Evolutionary conservation across 2,329 filamentous ascomycete species (phyloP), one percentile per base, ranked within the genome.

Genomic region (Venturia oleaginea): DNA sequence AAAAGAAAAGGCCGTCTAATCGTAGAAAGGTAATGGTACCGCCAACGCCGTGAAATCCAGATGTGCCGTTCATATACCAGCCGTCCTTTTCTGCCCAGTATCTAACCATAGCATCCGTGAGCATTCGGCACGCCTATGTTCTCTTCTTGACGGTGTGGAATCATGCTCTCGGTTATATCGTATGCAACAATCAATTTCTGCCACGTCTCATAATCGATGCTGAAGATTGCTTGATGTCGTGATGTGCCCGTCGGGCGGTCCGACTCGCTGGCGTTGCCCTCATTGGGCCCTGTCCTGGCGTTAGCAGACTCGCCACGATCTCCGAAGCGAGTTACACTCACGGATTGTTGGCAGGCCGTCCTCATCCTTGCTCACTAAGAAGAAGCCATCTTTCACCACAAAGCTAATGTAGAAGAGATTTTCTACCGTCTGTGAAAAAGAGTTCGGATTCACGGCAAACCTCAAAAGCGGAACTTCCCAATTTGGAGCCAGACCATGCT

Each of bases 371-470:
- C 84, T 80, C n/a, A 99, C 81, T 40, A 85, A 85, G 6, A 92
- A 84, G 66, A 84, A 85, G 13, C 92, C 92, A 76, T 99, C 94
- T 65, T 90, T 86, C 66, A 97, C 91, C 66, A 99, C 78, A 72
- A 99, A 99, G 73, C 91, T 95, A 69, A 96, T 85, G 73, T 97
- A 97, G 75, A 99, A 99, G 70, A 99, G 81, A 70, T 99, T 99
- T 74, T 99, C 94, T 7, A 99, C 87, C 0, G 92, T 96, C 75
- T 99, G 94, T 0, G 91, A 91, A 71, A 97, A 99, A 0, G 91
- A 96, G 46, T 79, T 79, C 0, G 94, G 94, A 70, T 99, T 96
- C 68, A 97, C 84, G 48, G 92, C 90, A 69, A 97, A 97, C 62
- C 89, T 86, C 74, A 97, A 88, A 15, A 97, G 77, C 61, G 90